phyloP scores from a whole-genome alignment of 2,329 filamentous ascomycete genomes.

The Claviceps maximensis region DNA sequence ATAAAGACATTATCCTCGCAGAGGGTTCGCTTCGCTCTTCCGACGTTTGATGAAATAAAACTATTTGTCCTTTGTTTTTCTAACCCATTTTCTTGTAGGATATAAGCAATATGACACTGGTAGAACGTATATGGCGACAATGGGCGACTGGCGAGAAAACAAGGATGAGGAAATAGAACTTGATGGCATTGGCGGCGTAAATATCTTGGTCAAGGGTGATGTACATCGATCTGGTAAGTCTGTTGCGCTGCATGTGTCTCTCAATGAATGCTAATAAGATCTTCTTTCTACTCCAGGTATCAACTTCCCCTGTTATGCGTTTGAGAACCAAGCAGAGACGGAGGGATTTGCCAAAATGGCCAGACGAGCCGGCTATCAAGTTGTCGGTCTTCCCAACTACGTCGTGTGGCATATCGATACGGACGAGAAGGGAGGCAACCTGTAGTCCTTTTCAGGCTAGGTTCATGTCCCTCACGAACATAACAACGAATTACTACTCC shows the following conservation, averaged over 20 bases:
- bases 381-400: constrained; percentile 89
- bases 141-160: constrained; percentile 87
- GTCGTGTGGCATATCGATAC: constrained; percentile 99
- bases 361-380: constrained; percentile 84
- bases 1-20: constrained; percentile 72
- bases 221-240: constrained; percentile 76
- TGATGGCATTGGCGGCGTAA: constrained; percentile 93
- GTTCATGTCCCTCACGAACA: not conserved
- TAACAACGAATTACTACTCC: not conserved
- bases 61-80: constrained; percentile 3
- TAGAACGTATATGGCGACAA: constrained; percentile 74
- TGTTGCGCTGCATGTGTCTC: constrained; percentile 11
- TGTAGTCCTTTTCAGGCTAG: constrained; percentile 17
- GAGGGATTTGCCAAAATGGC: constrained; percentile 99
- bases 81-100: constrained; percentile 34
- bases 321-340: constrained; percentile 97
- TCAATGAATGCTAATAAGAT: constrained; percentile 12
- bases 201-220: constrained; percentile 94
- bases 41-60: not conserved
- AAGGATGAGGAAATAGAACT: constrained; percentile 87
- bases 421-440: constrained; percentile 80
- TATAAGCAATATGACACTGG: constrained; percentile 91
- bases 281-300: constrained; percentile 49
- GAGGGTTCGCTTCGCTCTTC: constrained; percentile 50
- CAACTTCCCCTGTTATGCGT: constrained; percentile 93